Evolutionary conservation across 2,329 filamentous ascomycete genomes (phyloP), one percentile per base, ranked within the genome.

Genomic region (Colletotrichum truncatum): DNA sequence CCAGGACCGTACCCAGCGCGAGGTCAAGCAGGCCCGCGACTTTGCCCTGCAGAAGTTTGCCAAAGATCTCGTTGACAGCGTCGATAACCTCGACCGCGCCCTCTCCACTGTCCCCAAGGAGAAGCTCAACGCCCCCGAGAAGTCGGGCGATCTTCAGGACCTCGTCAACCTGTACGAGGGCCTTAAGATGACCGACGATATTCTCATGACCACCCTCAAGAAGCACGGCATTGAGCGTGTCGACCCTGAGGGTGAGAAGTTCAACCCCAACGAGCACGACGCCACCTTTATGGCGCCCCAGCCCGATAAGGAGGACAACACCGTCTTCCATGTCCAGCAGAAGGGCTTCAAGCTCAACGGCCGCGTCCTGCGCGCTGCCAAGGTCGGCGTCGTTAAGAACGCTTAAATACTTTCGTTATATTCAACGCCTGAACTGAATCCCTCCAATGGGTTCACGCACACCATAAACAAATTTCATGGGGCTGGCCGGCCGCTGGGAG

Each of bases 41-140:
- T 99, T 97, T 73, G 96, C 95, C 74, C 96, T 99, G 74, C 93
- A 97, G 78, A 93, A 91, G 71, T 98, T 99, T 81, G 93, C 95
- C 75, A 92, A 93, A 80, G 96, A 99, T 81, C 90, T 99, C 46
- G 89, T 98, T 72, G 96, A 99, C 78, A 93, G 89, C 75, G 90
- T 99, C 74, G 96, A 99, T 82, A 99, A 98, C 86, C 90, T 99
- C 69, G 96, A 99, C 81, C 94, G 94, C 70, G 96, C 96, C 43
- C 88, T 99, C 43, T 80, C 84, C 68, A 93, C 90, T 74, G 94
- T 97, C 11, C 89, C 93, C 18, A 77, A 86, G 66, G 90, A 93
- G 39, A 93, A 93, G 81, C 85, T 97, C 68, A 83, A 83, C 21
- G 61, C 57, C 55, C 32, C 56, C 38, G 80, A 82, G 68, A 80